phyloP scores from a whole-genome alignment of 306 rosid species.

The Sindora glabra region DNA sequence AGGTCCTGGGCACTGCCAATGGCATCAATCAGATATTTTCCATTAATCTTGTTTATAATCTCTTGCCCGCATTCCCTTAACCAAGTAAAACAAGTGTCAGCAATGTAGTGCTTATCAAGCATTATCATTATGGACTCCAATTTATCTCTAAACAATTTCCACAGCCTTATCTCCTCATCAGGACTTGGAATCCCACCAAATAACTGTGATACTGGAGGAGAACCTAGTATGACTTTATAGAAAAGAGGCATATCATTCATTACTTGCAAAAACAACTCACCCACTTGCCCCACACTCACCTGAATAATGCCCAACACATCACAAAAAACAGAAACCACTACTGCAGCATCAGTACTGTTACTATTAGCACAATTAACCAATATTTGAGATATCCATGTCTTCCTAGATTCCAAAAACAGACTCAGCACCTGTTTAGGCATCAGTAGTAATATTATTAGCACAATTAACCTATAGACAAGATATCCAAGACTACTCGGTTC shows the following conservation, averaged over 20 bases:
- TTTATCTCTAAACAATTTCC: constrained; percentile 80
- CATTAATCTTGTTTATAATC: constrained; percentile 58
- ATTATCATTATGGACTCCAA: constrained; percentile 59
- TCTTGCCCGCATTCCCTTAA: constrained; percentile 60
- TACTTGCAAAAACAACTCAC: constrained; percentile 84
- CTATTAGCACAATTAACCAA: constrained; percentile 41
- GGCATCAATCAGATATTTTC: constrained; percentile 62
- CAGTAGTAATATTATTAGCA: constrained; percentile 13
- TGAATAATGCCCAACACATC: constrained; percentile 80
- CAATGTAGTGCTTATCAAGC: constrained; percentile 66
- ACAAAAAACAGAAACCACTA: constrained; percentile 66
- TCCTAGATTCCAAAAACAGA: constrained; percentile 76
- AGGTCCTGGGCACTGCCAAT: constrained; percentile 68
- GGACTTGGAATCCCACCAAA: constrained; percentile 96
- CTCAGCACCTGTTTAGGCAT: constrained; percentile 48
- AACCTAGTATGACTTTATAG: constrained; percentile 63
- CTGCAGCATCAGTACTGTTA: constrained; percentile 10
- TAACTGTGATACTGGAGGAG: constrained; percentile 84
- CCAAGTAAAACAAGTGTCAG: constrained; percentile 68
- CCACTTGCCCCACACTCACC: constrained; percentile 89
- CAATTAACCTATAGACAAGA: constrained; percentile 45
- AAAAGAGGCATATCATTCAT: constrained; percentile 88
- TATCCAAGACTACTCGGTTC: constrained; percentile 77
- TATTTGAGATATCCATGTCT: constrained; percentile 62
- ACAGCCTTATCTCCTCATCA: constrained; percentile 89